phyloP scores from a whole-genome alignment of 306 rosid genomes.

The Malus sieversii region DNA sequence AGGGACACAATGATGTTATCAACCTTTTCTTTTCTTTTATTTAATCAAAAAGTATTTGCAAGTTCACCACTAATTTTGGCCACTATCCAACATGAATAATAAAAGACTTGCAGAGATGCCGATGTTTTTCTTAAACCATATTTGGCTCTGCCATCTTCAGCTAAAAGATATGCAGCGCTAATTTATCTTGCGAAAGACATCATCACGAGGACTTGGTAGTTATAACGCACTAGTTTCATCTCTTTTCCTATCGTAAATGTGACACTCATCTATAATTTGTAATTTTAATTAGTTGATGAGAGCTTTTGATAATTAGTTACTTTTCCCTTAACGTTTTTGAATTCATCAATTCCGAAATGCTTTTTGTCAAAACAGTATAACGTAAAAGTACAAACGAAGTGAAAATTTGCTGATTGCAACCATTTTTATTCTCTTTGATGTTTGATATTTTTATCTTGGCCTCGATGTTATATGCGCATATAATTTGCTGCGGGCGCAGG shows the following conservation, averaged over 20 bases:
- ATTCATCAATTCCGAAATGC: background rate
- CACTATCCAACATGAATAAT: no score
- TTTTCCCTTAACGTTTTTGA: background rate
- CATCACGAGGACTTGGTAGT: background rate
- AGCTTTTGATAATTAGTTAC: background rate
- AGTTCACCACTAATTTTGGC: no score
- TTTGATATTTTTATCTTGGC: background rate
- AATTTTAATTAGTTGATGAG: background rate
- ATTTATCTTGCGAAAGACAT: no score
- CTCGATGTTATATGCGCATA: background rate
- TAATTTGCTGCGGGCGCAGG: slow-evolving; percentile 33
- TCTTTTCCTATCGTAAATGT: background rate
- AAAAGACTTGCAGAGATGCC: no score
- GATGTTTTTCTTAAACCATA: no score
- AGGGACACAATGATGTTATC: no score
- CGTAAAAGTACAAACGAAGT: background rate
- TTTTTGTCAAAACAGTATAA: background rate
- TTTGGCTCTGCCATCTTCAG: no score
- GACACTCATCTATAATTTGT: background rate
- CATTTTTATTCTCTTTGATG: background rate
- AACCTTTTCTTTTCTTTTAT: no score
- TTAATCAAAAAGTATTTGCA: no score
- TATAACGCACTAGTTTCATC: background rate
- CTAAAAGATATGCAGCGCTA: no score
- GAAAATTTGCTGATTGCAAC: background rate